phyloP scores from a whole-genome alignment of 2,329 filamentous ascomycete species.

The Fusarium coffeatum region DNA sequence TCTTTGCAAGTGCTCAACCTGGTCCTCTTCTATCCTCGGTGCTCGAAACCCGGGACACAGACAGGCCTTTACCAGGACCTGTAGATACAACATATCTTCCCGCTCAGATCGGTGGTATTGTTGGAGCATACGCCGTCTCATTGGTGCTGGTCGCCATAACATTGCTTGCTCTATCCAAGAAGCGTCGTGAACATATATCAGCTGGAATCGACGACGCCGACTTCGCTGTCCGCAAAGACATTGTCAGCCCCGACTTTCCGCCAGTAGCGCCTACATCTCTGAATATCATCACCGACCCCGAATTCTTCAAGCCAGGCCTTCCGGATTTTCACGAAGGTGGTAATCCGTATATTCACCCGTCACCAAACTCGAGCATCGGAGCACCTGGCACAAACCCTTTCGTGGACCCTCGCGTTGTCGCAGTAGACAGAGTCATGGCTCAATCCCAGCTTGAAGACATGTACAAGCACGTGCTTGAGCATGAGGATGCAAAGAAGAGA shows the following conservation, averaged over 20 bases:
- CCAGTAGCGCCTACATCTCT: conserved; percentile 23
- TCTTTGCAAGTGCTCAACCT: conserved; percentile 48
- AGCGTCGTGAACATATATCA: conserved; percentile 63
- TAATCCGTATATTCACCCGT: conserved; percentile 59
- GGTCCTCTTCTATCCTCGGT: conserved; percentile 46
- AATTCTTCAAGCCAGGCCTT: conserved; percentile 59
- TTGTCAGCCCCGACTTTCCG: conserved; percentile 42
- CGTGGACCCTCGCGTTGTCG: conserved; percentile 82
- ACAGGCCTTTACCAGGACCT: conserved; percentile 71
- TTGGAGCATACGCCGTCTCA: conserved; percentile 83
- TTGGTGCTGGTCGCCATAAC: conserved; percentile 78
- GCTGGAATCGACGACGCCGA: conserved; percentile 65
- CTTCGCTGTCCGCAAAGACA: conserved; percentile 49
- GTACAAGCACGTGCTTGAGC: conserved; percentile 92
- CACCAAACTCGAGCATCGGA: conserved; percentile 59
- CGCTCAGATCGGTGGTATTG: conserved; percentile 83
- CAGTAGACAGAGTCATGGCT: conserved; percentile 78
- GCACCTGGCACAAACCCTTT: conserved; percentile 72
- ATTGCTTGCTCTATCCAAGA: conserved; percentile 70
- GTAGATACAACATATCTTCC: conserved; percentile 75
- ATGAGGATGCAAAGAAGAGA: conserved; percentile 76
- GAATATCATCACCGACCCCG: conserved; percentile 38
- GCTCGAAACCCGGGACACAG: conserved; percentile 53
- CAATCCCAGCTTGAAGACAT: conserved; percentile 88
- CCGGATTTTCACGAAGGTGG: conserved; percentile 53